Evolutionary conservation across 2,329 filamentous ascomycete genomes (phyloP).

Genomic region (Xylariaceae sp.): DNA sequence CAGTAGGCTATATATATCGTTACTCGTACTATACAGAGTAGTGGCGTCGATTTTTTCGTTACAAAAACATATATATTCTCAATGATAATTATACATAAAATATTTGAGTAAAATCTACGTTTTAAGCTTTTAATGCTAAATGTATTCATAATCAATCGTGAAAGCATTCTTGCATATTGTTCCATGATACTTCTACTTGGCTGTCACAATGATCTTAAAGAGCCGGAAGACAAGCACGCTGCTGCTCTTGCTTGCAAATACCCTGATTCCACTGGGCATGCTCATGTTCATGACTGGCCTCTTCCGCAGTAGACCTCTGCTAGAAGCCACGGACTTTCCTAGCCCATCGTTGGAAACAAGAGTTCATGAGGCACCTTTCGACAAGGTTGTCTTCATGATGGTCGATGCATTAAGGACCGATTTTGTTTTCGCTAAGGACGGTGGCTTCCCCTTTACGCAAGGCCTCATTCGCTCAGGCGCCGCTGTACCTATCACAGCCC

Average conservation of each 20-base stretch:
- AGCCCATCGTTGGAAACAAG: neutral
- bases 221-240: neutral
- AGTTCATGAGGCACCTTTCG: slow-evolving; percentile 57
- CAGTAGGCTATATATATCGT: neutral
- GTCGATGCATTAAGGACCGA: slow-evolving; percentile 74
- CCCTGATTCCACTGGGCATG: slow-evolving; percentile 5
- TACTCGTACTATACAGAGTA: neutral
- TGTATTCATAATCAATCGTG: too few species aligned
- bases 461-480: slow-evolving; percentile 69
- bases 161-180: slow-evolving; percentile 1
- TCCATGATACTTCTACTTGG: neutral
- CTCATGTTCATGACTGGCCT: slow-evolving; percentile 21
- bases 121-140: too few species aligned
- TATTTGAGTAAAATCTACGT: too few species aligned
- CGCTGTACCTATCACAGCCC: slow-evolving; percentile 76
- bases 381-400: slow-evolving; percentile 79
- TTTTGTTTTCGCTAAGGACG: slow-evolving; percentile 71
- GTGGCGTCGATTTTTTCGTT: neutral
- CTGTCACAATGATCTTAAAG: slow-evolving; percentile 1
- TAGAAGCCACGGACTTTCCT: neutral
- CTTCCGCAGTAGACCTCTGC: slow-evolving; percentile 12
- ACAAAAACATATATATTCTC: neutral
- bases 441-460: slow-evolving; percentile 75
- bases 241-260: slow-evolving; percentile 17
- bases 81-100: too few species aligned